Evolutionary conservation across 345 rosid genomes (phyloP), one percentile per base, ranked within the genome.

Genomic region (Melaleuca alternifolia): DNA sequence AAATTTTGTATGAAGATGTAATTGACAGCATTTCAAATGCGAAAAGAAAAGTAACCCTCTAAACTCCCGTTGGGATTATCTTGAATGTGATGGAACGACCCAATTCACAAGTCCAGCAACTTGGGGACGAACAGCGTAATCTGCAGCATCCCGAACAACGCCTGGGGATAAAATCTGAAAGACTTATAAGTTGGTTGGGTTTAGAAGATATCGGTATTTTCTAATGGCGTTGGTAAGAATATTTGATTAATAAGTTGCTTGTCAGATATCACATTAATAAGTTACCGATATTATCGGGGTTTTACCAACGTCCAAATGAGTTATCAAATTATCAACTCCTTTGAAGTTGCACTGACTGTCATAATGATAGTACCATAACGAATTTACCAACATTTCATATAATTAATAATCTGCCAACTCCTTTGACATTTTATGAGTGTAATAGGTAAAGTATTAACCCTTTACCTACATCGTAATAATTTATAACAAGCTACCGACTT

Each of bases 401-500:
- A 54, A 54, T 54, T 18, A 20, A 54, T 24, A 54, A 18, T 0
- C n/a, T n/a, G n/a, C n/a, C n/a, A n/a, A n/a, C n/a, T 54, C 20
- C 57, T 18, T 54, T 0, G 2, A 54, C 20, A 54, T 54, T 54
- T 18, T 54, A 54, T 0, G 2, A 54, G 0, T 1, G 0, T 1
- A 4, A 0, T 54, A 6, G 20, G 56, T 54, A 54, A 20, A 53
- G 20, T 18, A 1, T 24, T 2, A 7, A 0, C 7, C 20, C 20
- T 7, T 54, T 18, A 54, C 57, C 57, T 18, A 6, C 11, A 20
- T 52, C 7, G 6, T 52, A 15, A 14, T 52, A 52, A 52, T 14
- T 15, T 54, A 54, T 54, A 20, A 54, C 7, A 18, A 7, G 24
- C 20, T 1, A 18, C 24, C 3, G 57, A 7, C 11, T 2, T 54